phyloP scores from a whole-genome alignment of 2,329 filamentous ascomycete genomes.

The Didymella arachidicola region DNA sequence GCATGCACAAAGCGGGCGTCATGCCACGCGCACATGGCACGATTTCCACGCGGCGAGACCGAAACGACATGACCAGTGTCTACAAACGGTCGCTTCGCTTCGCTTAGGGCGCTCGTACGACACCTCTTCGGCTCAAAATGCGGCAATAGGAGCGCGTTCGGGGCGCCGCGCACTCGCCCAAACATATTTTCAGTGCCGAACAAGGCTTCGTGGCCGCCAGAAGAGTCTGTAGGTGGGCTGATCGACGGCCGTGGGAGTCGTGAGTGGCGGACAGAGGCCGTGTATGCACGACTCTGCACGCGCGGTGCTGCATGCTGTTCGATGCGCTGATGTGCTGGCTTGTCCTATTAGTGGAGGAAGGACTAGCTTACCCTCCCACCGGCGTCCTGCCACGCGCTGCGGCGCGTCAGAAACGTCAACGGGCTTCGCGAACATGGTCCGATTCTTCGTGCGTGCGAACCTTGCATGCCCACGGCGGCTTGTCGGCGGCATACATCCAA shows the following conservation, averaged over 20 bases:
- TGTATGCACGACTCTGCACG: slow-evolving; percentile 16
- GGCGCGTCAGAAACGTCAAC: slow-evolving; percentile 19
- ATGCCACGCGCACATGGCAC: slow-evolving; percentile 14
- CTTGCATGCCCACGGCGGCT: slow-evolving; percentile 14
- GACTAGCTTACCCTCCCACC: slow-evolving; percentile 17
- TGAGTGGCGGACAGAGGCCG: slow-evolving; percentile 5
- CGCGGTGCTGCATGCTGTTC: slow-evolving; percentile 13
- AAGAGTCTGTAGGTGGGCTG: slow-evolving; percentile 8
- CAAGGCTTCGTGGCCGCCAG: neutral
- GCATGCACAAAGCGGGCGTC: slow-evolving; percentile 2
- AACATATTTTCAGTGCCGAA: neutral
- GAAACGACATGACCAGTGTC: slow-evolving; percentile 7
- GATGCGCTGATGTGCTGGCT: slow-evolving; percentile 5
- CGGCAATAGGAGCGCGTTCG: slow-evolving; percentile 8
- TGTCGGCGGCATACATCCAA: slow-evolving; percentile 11
- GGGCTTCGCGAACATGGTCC: slow-evolving; percentile 19
- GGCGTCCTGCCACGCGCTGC: slow-evolving; percentile 15
- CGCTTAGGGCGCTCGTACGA: slow-evolving; percentile 7
- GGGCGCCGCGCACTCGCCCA: slow-evolving; percentile 9
- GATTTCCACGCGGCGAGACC: slow-evolving; percentile 15
- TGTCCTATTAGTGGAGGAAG: slow-evolving; percentile 3
- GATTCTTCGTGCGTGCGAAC: slow-evolving; percentile 9
- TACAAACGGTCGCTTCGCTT: slow-evolving; percentile 22
- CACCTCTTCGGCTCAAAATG: neutral
- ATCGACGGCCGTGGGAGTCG: slow-evolving; percentile 1